These are phyloP conservation scores for Elsinoe fawcettii DNA, from an alignment of 2,329 filamentous ascomycete species.

Conservation along the genomic window DNA sequence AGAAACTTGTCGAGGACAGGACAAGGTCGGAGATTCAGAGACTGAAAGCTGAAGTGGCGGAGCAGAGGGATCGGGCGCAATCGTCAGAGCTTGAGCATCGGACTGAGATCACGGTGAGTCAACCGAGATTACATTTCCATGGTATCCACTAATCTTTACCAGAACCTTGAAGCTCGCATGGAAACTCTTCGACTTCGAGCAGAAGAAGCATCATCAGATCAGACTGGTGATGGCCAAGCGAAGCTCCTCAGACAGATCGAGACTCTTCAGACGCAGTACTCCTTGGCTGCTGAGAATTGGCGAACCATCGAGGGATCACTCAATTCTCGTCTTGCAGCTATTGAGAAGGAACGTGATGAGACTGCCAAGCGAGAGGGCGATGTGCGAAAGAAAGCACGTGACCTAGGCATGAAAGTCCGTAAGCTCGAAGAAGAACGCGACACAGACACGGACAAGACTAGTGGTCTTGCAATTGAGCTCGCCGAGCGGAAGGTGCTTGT, in stretches of 20 bases:
- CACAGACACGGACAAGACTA: constrained; percentile 54
- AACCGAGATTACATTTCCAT: background rate
- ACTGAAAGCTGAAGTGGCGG: constrained; percentile 63
- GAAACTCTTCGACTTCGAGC: constrained; percentile 77
- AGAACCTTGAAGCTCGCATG: constrained; percentile 77
- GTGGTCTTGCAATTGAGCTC: constrained; percentile 57
- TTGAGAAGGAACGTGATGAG: constrained; percentile 91
- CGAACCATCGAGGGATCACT: constrained; percentile 88
- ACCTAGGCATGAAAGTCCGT: constrained; percentile 63
- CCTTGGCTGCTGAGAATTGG: constrained; percentile 93
- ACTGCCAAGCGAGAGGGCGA: constrained; percentile 74
- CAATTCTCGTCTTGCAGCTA: constrained; percentile 62
- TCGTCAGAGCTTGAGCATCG: constrained; percentile 69
- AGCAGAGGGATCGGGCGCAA: constrained; percentile 62
- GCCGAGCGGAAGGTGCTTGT: constrained; percentile 52
- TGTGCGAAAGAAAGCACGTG: constrained; percentile 79
- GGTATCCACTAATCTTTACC: constrained; percentile 27
- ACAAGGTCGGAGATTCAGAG: constrained; percentile 61
- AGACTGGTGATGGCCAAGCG: constrained; percentile 72
- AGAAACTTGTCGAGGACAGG: constrained; percentile 64
- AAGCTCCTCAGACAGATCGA: constrained; percentile 92
- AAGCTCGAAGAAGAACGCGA: constrained; percentile 78
- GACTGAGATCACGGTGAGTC: constrained; percentile 55
- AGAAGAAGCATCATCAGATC: constrained; percentile 81
- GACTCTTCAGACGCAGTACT: constrained; percentile 89